Percentiles rank a stretch among this genome's conserved stretches.
These are phyloP conservation scores for Geosmithia morbida DNA, from an alignment of 2,329 filamentous ascomycete genomes.

Conservation along the genomic window DNA sequence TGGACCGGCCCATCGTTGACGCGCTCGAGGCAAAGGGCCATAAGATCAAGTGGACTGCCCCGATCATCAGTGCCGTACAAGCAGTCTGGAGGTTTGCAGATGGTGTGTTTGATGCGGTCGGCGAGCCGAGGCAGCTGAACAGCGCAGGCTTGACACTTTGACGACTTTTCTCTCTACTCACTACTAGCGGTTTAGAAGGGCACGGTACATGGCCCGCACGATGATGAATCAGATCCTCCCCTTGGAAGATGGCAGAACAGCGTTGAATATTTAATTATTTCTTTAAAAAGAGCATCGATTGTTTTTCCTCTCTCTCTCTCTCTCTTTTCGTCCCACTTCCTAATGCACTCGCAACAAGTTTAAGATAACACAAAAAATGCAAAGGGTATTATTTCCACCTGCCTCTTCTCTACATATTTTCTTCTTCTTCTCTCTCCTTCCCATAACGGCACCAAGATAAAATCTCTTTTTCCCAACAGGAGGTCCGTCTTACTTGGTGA, in stretches of 20 bases:
- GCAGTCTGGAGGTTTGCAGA: slow-evolving; percentile 44
- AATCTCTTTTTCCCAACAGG: background rate
- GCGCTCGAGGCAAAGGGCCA: slow-evolving; percentile 53
- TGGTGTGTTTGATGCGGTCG: slow-evolving; percentile 63
- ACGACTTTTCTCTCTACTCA: background rate
- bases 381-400: slow-evolving; percentile 3
- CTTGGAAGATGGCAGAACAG: too few relatives aligned
- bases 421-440: too few relatives aligned
- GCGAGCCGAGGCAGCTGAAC: slow-evolving; percentile 60
- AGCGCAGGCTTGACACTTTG: slow-evolving; percentile 46
- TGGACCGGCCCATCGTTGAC: slow-evolving; percentile 47
- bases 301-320: background rate
- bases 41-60: slow-evolving; percentile 54
- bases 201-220: too few relatives aligned
- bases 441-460: too few relatives aligned
- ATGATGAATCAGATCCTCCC: too few relatives aligned
- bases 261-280: background rate
- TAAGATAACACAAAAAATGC: slow-evolving; percentile 2
- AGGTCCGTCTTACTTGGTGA: slow-evolving; percentile 11
- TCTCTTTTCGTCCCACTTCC: background rate
- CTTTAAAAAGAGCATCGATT: background rate
- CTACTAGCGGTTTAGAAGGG: too few relatives aligned
- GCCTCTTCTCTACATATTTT: background rate
- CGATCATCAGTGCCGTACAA: slow-evolving; percentile 56
- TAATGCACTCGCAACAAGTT: background rate